Evolutionary conservation across 2,329 filamentous ascomycete genomes (phyloP), one percentile per base, ranked within the genome.

Genomic region (Aspergillus terreus): DNA sequence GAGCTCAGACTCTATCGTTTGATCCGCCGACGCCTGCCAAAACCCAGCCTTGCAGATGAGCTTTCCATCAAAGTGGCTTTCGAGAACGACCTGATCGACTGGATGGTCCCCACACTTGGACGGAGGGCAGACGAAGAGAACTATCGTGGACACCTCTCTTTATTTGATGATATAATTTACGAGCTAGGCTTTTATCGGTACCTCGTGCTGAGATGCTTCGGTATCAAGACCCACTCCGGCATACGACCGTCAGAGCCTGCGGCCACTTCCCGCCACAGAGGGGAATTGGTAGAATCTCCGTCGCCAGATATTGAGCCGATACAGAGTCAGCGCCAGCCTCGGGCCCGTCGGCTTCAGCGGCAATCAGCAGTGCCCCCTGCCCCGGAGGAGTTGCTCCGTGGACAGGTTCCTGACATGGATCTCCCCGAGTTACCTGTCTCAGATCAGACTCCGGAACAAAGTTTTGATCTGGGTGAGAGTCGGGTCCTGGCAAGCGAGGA

Each of bases 41-140:
- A 74, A 52, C 71, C 71, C 27, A 66, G 59, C 30, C 57, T 66
- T 6, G 70, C 71, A 11, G 71, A 75, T 58, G 70, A 71, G 30
- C 63, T 73, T 25, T 75, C 72, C 6, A 64, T 75, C 48, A 64
- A 68, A 47, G 71, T 74, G 51, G 71, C 72, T 6, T 60, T 65
- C n/a, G 71, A 74, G 40, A 72, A 73, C 55, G 72, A 73, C 40
- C 64, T 75, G 14, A 64, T 74, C 41, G 72, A 74, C 48, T 74
- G 72, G 72, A 71, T 72, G 38, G 65, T 71, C 19, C 72, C 72
- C 10, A 65, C 65, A 4, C 58, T 73, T 6, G 71, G 71, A 3
- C 69, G 71, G 40, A 65, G 69, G 47, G 63, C 69, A n/a, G 66
- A 70, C 44, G 71, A 75, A 53, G 72, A 74, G 52, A 63, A 61